Evolutionary conservation across 2,329 filamentous ascomycete species (phyloP), one percentile per base, ranked within the genome.

Genomic region (Botrytis byssoidea): DNA sequence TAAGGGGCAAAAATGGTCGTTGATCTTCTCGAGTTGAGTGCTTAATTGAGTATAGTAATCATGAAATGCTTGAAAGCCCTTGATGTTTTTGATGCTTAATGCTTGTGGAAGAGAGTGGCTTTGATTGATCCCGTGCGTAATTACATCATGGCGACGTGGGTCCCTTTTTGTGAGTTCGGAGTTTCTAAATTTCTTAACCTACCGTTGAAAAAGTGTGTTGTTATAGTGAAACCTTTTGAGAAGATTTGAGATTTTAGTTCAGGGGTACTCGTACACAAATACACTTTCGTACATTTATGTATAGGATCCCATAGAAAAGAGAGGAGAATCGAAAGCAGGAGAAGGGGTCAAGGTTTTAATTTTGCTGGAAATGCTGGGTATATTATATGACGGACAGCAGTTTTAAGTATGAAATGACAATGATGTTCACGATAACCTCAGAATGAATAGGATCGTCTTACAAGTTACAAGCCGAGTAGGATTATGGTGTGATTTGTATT

Each of bases 141-240:
- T 68, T 68, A 68, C 66, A 68, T 68, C 66, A 68, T 68, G 48
- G 32, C 55, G 25, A 68, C 48, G n/a, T 57, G 66, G 66, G 66
- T 42, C 66, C 35, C 29, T 16, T 42, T 48, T 35, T 46, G 51
- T 57, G n/a, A 57, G 48, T 68, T 68, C 16, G 48, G 65, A 57
- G 65, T 57, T 68, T 68, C 46, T 42, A 25, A 57, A 37, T 57
- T 42, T 42, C 55, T 18, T 9, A 12, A 68, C 35, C n/a, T 32
- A 44, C 37, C 61, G 61, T 29, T 42, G 61, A 63, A 42, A 63
- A 63, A 40, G 37, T 57, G 60, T 61, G 10, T n/a, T 61, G 6
- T n/a, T 61, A 25, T 40, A 10, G 29, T 25, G 46, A 68, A 68
- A 40, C 35, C 48, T 29, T 68, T 57, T 29, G 35, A 25, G 48